phyloP scores from a whole-genome alignment of 2,329 filamentous ascomycete species.

The Hypoxylon sp. region DNA sequence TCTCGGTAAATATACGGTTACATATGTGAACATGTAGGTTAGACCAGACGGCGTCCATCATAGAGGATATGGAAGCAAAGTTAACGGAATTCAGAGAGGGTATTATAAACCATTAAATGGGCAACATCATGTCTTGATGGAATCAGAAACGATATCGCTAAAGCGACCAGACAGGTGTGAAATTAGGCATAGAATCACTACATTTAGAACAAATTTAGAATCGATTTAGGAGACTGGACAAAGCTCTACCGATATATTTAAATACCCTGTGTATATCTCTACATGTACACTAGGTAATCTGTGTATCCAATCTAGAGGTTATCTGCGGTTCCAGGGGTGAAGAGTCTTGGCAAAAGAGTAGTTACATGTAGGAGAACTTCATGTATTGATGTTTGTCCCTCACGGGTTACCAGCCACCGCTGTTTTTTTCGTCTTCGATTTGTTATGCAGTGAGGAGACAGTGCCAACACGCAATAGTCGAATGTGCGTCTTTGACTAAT shows the following conservation, averaged over 20 bases:
- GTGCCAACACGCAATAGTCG: not conserved
- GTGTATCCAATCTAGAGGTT: slow-evolving; percentile 1
- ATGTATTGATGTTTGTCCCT: not conserved
- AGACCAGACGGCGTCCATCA: slow-evolving; percentile 18
- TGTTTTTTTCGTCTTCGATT: slow-evolving; percentile 4
- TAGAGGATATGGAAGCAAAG: slow-evolving; percentile 13
- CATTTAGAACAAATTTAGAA: slow-evolving; percentile 1
- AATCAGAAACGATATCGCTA: not conserved
- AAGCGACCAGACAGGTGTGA: not conserved
- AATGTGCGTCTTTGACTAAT: not conserved
- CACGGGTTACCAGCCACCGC: slow-evolving; percentile 24
- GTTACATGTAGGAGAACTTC: too few species aligned
- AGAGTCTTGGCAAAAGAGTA: slow-evolving; percentile 13
- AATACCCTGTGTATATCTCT: too few species aligned
- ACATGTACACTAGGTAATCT: too few species aligned
- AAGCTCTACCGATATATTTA: not conserved
- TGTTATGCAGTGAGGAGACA: not conserved
- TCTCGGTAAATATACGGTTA: not conserved
- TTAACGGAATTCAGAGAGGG: not conserved
- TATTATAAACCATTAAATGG: not conserved
- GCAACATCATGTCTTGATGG: not conserved
- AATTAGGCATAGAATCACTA: slow-evolving; percentile 12
- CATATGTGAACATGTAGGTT: not conserved
- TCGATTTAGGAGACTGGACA: slow-evolving; percentile 14
- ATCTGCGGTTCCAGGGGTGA: not conserved